A percentile compares a stretch with the other conserved stretches of the same genome.
Evolutionary conservation across 192 early-diverging fungal genomes (phyloP).

Genomic region (Coemansia sp.): DNA sequence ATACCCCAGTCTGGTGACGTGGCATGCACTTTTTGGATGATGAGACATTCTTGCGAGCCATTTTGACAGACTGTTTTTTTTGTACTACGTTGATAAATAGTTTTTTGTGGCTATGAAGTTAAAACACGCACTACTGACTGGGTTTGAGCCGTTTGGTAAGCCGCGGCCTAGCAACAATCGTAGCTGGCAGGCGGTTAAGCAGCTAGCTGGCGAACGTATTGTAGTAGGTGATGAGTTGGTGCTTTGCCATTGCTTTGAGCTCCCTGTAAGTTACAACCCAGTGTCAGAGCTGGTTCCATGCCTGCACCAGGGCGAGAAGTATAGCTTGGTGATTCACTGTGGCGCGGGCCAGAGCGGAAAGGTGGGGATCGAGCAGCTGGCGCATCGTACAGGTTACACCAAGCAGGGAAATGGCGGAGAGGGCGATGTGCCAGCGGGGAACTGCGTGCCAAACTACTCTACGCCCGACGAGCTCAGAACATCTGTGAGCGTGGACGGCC

Average conservation of each 20-base stretch:
- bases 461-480: constrained; percentile 31
- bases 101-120: neutral
- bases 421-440: constrained; percentile 25
- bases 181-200: constrained; percentile 52
- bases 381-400: constrained; percentile 54
- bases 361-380: constrained; percentile 51
- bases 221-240: constrained; percentile 5
- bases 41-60: neutral
- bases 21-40: constrained; percentile 4
- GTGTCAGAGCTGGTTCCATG: constrained; percentile 45
- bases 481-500: constrained; percentile 34
- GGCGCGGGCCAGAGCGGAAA: constrained; percentile 51
- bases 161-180: constrained; percentile 40
- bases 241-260: constrained; percentile 39
- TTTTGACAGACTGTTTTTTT: neutral
- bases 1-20: constrained; percentile 6
- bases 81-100: too few species aligned
- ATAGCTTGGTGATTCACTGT: constrained; percentile 57
- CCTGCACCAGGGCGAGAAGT: constrained; percentile 37
- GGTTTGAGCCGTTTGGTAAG: constrained; percentile 55
- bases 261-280: constrained; percentile 61
- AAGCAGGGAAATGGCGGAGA: constrained; percentile 51
- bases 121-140: constrained; percentile 42
- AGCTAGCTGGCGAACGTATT: constrained; percentile 18
- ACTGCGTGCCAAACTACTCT: constrained; percentile 35